phyloP scores from a whole-genome alignment of 148 eudicot species.

The Vaccinium corymbosum region DNA sequence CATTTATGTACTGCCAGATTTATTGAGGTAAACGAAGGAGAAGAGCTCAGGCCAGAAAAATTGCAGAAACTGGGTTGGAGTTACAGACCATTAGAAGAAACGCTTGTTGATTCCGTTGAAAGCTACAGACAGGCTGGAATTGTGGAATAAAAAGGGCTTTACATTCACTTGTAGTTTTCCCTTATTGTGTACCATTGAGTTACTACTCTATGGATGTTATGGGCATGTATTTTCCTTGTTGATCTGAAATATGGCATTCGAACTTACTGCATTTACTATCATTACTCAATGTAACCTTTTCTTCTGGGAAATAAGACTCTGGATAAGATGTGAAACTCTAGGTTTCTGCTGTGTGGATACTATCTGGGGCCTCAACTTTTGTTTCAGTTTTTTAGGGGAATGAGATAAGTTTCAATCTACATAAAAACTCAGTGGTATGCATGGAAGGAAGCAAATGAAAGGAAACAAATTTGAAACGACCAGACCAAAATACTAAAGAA shows the following conservation, averaged over 20 bases:
- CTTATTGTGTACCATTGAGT: neutral
- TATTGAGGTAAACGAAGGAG: slow-evolving; percentile 22
- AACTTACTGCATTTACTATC: neutral
- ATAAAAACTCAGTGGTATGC: neutral
- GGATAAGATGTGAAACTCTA: neutral
- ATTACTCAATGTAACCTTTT: neutral
- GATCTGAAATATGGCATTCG: neutral
- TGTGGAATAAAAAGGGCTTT: slow-evolving; percentile 12
- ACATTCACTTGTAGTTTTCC: neutral
- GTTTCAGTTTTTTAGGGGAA: neutral
- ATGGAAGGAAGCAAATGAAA: neutral
- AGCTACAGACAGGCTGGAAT: slow-evolving; percentile 22
- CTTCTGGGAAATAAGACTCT: neutral
- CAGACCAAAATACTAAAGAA: no score
- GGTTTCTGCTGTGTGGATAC: neutral
- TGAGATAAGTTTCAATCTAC: neutral
- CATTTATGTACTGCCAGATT: slow-evolving; percentile 22
- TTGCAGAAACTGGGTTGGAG: slow-evolving; percentile 39
- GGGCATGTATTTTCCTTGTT: neutral
- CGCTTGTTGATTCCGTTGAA: slow-evolving; percentile 31
- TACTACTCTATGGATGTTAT: neutral
- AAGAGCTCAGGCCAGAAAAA: slow-evolving; percentile 27
- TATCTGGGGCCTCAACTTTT: neutral
- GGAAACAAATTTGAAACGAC: no score
- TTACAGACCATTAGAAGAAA: slow-evolving; percentile 39